Evolutionary conservation across 164 flowering plant species (phyloP).

Genomic region (Piper betle): DNA sequence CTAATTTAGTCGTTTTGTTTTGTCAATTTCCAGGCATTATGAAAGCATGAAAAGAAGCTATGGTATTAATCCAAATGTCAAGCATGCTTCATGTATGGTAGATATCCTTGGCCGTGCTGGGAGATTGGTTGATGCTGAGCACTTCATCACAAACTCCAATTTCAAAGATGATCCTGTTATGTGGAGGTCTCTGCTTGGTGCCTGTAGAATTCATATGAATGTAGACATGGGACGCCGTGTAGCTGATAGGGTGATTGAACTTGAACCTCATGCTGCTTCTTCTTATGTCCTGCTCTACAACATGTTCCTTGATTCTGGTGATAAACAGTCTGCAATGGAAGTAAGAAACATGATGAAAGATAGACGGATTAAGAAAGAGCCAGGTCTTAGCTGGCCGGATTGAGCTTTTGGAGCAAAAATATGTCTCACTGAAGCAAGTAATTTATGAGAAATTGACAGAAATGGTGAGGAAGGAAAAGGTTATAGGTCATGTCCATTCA

Average conservation of each 20-base stretch:
- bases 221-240: slow-evolving; percentile 21
- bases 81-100: slow-evolving; percentile 44
- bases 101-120: slow-evolving; percentile 61
- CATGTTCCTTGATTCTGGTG: slow-evolving; percentile 32
- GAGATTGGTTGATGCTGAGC: slow-evolving; percentile 43
- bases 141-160: slow-evolving; percentile 26
- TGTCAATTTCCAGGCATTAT: slow-evolving; percentile 18
- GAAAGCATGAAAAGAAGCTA: slow-evolving; percentile 33
- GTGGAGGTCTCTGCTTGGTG: slow-evolving; percentile 51
- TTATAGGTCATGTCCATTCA: slow-evolving; percentile 13
- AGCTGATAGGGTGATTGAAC: slow-evolving; percentile 40
- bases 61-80: slow-evolving; percentile 23
- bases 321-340: slow-evolving; percentile 15
- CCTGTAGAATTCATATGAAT: slow-evolving; percentile 37
- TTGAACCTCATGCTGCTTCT: slow-evolving; percentile 50
- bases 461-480: slow-evolving; percentile 23
- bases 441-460: slow-evolving; percentile 29
- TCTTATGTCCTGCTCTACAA: slow-evolving; percentile 52
- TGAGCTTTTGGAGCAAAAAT: slow-evolving; percentile 31
- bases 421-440: slow-evolving; percentile 18
- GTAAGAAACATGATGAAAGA: slow-evolving; percentile 38
- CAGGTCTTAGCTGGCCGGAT: slow-evolving; percentile 62
- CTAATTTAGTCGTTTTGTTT: no score
- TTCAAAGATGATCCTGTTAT: slow-evolving; percentile 34
- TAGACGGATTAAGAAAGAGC: slow-evolving; percentile 46